Percentiles rank a stretch among this genome's conserved stretches.
These are phyloP conservation scores for Dryadomyces quercivorus DNA, from an alignment of 2,329 filamentous ascomycete genomes.

Conservation along the genomic window DNA sequence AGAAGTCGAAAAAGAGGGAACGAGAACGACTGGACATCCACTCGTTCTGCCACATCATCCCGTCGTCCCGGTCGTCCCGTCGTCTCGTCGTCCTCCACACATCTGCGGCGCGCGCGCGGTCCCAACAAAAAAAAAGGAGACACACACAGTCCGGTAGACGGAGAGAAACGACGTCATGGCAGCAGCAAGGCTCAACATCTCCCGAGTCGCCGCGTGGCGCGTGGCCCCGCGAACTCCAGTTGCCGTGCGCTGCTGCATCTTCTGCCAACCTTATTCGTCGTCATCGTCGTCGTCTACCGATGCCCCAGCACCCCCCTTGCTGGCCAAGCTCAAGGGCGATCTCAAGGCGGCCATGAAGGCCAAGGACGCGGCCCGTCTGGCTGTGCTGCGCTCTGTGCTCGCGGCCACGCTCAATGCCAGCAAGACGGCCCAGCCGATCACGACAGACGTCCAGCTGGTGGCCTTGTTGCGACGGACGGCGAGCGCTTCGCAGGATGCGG, in stretches of 20 bases:
- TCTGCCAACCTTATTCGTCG: slow-evolving; percentile 17
- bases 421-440: slow-evolving; percentile 59
- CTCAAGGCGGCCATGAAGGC: slow-evolving; percentile 54
- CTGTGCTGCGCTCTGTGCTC: slow-evolving; percentile 57
- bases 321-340: slow-evolving; percentile 44
- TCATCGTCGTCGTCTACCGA: slow-evolving; percentile 16
- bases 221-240: not conserved
- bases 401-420: slow-evolving; percentile 62
- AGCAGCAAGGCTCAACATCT: not conserved
- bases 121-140: no score
- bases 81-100: no score
- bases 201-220: not conserved
- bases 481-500: slow-evolving; percentile 43
- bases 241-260: not conserved
- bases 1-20: not conserved
- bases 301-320: slow-evolving; percentile 29
- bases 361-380: slow-evolving; percentile 52
- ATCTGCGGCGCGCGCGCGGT: no score
- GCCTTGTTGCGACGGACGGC: slow-evolving; percentile 53
- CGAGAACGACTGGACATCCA: not conserved
- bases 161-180: not conserved
- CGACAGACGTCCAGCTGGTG: slow-evolving; percentile 57
- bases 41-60: not conserved
- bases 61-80: no score
- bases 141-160: not conserved